Conservation (phyloP, 257 asterid species). For the Henckelia pumila region DNA sequence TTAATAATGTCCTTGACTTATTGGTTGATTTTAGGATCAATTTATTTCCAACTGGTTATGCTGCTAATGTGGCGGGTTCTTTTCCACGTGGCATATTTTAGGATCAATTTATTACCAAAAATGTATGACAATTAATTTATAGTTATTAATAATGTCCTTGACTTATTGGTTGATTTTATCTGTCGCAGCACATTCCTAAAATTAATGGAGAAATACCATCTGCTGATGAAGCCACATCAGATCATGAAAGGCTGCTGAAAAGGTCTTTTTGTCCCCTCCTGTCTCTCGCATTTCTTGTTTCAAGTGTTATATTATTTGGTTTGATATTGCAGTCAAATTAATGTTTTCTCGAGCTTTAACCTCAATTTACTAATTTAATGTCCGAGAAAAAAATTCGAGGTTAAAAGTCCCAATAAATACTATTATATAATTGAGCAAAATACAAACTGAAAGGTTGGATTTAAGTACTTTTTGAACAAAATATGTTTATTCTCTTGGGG, state of each 20-base stretch:
- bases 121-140: too few relatives aligned
- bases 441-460: not conserved
- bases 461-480: not conserved
- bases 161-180: conserved; percentile 9
- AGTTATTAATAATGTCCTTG: conserved; percentile 1
- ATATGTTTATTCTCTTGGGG: too few relatives aligned
- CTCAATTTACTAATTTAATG: too few relatives aligned
- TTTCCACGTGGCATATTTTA: too few relatives aligned
- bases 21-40: not conserved
- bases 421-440: not conserved
- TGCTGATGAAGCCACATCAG: conserved; percentile 78
- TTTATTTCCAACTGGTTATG: not conserved
- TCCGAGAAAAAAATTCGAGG: not conserved
- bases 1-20: conserved; percentile 1
- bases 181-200: conserved; percentile 80
- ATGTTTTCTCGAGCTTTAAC: not conserved
- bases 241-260: conserved; percentile 69
- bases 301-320: not conserved
- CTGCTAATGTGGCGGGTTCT: not conserved
- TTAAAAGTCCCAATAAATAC: not conserved
- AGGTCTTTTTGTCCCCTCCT: conserved; percentile 41
- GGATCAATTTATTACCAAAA: not conserved
- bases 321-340: not conserved
- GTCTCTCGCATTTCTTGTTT: not conserved
- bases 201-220: conserved; percentile 88